Base-by-base conservation (phyloP, 306 rosid species). In the Castanea mollissima region DNA sequence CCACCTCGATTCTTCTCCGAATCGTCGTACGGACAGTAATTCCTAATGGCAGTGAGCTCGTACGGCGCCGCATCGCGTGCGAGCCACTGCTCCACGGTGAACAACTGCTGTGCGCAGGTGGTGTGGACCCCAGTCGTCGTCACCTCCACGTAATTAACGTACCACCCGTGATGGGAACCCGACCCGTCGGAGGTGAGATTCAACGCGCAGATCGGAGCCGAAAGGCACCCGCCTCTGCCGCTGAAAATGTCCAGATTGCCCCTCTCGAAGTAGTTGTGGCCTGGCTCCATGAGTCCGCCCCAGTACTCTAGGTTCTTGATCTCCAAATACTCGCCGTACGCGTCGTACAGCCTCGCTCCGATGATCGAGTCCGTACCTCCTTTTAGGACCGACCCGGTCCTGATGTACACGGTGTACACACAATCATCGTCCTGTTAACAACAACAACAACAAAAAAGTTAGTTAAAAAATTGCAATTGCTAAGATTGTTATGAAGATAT, bases 201-300 rank as follows among this genome's bases (percentile, higher is more conserved):
- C 21, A 91, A 81, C 12, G 87, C 90, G 84, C 99, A 94, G 49
- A 92, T 82, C 8, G 95, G 91, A 9, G 73, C 84, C 18, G 76
- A 13, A 7, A 94, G 78, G 75, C 99, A 92, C 1, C 92, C 92
- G 1, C 86, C 97, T 1, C 87, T 81, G 25, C 94, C 95, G 71
- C 97, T 91, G 79, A 94, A 94, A 73, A 92, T 92, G 82, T 94
- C 97, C 10, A 94, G 87, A 84, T 94, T 92, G 67, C 97, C 92
- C 35, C 99, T 89, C 84, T 92, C 95, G 88, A 81, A 94, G 90
- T 94, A 94, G 85, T 92, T 52, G 85, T 90, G 74, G 29, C 49
- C 83, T 0, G 73, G 23, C 5, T 86, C 95, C 97, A 94, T 92
- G 3, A 94, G 59, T 2, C 99, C 99, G 4, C 93, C 99, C 97